Percentiles rank a stretch among this genome's conserved stretches.
Evolutionary conservation across 2,329 filamentous ascomycete species (phyloP).

Genomic region (Phialocephala subalpina): DNA sequence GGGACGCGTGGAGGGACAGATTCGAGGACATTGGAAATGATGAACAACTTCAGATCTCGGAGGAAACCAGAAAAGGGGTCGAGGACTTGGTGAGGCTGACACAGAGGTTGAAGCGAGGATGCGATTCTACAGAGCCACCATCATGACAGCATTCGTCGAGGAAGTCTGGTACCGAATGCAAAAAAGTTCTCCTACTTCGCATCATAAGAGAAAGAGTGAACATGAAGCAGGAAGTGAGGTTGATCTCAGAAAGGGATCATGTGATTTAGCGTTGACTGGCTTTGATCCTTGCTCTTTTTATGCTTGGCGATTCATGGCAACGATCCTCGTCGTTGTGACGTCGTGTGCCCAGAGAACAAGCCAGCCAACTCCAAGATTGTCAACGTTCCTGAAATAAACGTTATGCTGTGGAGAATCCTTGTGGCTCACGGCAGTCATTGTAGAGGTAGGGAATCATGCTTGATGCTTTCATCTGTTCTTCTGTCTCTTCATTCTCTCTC

Average conservation of each 20-base stretch:
- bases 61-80: not conserved
- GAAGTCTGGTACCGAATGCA: not conserved
- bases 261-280: not conserved
- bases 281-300: not conserved
- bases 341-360: constrained; percentile 4
- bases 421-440: not conserved
- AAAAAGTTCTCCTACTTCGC: not conserved
- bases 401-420: not conserved
- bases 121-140: not conserved
- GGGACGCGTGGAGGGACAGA: not conserved
- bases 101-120: not conserved
- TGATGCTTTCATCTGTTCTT: not conserved
- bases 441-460: constrained; percentile 3
- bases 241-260: not conserved
- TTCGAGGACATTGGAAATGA: not conserved
- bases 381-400: not conserved
- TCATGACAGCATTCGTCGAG: not conserved
- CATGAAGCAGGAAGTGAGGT: not conserved
- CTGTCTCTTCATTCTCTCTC: not conserved
- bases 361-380: not conserved
- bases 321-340: constrained; percentile 8
- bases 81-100: not conserved
- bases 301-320: constrained; percentile 1
- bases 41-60: not conserved
- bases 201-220: too few relatives aligned